Evolutionary conservation across 2,329 filamentous ascomycete species (phyloP), one percentile per base, ranked within the genome.

Genomic region (Aspergillus clavatus): DNA sequence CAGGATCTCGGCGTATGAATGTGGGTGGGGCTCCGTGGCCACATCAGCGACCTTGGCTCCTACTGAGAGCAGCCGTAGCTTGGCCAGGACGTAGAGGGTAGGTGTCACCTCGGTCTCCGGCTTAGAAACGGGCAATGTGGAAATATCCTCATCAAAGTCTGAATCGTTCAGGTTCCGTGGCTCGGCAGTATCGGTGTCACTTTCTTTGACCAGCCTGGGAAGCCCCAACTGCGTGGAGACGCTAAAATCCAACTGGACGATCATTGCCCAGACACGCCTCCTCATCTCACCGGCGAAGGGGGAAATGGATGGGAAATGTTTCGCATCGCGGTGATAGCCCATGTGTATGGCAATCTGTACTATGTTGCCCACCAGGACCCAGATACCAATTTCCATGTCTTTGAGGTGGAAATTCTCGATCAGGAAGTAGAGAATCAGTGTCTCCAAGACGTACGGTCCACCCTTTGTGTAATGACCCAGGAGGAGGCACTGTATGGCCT

Each of bases 141-240:
- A 57, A 5, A 68, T 70, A 28, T 73, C 56, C 52, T 77, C 72
- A 48, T 70, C 68, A 45, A 84, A 78, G 53, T 84, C 80, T 1
- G 76, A 71, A 57, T 85, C 81, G 19, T 73, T 60, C 14, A 84
- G 58, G 57, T 84, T 83, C 11, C 70, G 67, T 5, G 81, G 80
- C 18, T 74, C 59, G 2, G 62, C 55, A 0, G 78, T 81, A 56
- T 85, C 81, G 29, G 73, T 76, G 45, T 81, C 75, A 43, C 79
- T 74, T 19, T 73, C 71, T 38, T 75, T 67, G 35, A 81, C 71
- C 70, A 80, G 78, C 49, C 73, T 74, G 1, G 82, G 81, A 14
- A 85, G 67, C 1, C 82, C 82, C 49, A 83, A 71, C 55, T 84
- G 79, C 55, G 82, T 81, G 1, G 78, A 74, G 2, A 79, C 73